A percentile compares a stretch with the other conserved stretches of the same genome.
Evolutionary conservation across 306 rosid species (phyloP).

Genomic region (Dicorynia guianensis): DNA sequence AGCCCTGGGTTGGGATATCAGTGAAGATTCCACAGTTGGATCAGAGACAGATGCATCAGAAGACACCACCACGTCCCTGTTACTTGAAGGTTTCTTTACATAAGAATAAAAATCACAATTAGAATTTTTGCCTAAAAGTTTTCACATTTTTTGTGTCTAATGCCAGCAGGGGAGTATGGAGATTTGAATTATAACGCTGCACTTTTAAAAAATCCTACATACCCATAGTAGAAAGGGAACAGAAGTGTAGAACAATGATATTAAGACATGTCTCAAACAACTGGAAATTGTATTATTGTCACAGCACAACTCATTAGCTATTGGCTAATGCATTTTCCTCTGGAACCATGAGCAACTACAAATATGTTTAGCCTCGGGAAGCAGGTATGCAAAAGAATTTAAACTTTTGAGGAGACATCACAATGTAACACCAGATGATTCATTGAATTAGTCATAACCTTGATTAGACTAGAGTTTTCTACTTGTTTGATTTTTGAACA

Average conservation of each 20-base stretch:
- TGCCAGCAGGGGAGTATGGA: neutral
- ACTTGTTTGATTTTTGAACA: too few relatives aligned
- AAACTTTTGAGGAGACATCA: neutral
- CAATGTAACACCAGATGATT: neutral
- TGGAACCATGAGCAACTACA: neutral
- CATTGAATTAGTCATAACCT: neutral
- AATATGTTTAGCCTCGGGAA: neutral
- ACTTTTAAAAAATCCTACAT: neutral
- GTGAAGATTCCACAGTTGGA: conserved; percentile 52
- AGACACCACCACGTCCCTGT: conserved; percentile 50
- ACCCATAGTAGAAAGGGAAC: neutral
- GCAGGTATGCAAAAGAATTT: neutral
- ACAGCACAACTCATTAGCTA: neutral
- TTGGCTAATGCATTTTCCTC: neutral
- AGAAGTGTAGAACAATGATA: neutral
- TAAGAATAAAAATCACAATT: conserved; percentile 39
- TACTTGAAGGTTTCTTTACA: conserved; percentile 55
- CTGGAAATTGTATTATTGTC: neutral
- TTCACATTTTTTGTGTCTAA: too few relatives aligned
- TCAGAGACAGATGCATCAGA: conserved; percentile 52
- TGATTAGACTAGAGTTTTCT: neutral
- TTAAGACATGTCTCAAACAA: neutral
- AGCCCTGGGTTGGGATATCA: conserved; percentile 52
- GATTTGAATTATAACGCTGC: neutral
- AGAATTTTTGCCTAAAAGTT: conserved; percentile 8